phyloP scores from a whole-genome alignment of 768 basidiomycete genomes.

The Panus rudis region DNA sequence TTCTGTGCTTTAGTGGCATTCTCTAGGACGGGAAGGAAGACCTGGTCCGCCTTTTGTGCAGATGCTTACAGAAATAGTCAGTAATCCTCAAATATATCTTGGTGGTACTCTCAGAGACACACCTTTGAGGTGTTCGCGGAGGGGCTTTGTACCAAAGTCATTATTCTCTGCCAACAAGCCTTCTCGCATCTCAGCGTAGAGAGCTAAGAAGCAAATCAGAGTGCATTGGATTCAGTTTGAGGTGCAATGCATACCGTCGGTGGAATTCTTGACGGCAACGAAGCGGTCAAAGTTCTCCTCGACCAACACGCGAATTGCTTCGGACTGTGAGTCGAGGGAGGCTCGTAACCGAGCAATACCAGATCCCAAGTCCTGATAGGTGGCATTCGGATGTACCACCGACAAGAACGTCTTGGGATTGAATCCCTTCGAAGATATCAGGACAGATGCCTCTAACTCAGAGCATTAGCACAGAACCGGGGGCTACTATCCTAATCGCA shows the following conservation, averaged over 20 bases:
- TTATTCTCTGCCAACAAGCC: constrained; percentile 68
- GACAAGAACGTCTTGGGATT: constrained; percentile 93
- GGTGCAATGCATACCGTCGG: constrained; percentile 59
- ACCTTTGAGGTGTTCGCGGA: constrained; percentile 86
- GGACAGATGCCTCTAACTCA: constrained; percentile 63
- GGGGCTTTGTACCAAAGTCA: constrained; percentile 77
- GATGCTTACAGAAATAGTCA: constrained; percentile 47
- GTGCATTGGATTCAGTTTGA: background rate
- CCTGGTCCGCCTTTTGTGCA: constrained; percentile 89
- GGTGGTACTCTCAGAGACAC: constrained; percentile 19
- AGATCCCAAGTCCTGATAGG: constrained; percentile 80
- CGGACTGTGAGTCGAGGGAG: constrained; percentile 85
- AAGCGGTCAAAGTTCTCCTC: constrained; percentile 98
- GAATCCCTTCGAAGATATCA: constrained; percentile 90
- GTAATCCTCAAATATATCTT: background rate
- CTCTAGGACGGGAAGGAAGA: constrained; percentile 93
- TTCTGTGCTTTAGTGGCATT: constrained; percentile 93
- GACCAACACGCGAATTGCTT: constrained; percentile 90
- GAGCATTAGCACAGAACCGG: background rate
- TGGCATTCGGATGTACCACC: constrained; percentile 88
- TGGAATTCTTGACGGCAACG: constrained; percentile 93
- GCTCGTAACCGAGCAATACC: constrained; percentile 70
- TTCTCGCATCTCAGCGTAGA: constrained; percentile 91
- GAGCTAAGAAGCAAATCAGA: constrained; percentile 42
- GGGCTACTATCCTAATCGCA: too few species aligned